Evolutionary conservation across 2,329 filamentous ascomycete species (phyloP), one percentile per base, ranked within the genome.

Genomic region (Albifimbria verrucaria): DNA sequence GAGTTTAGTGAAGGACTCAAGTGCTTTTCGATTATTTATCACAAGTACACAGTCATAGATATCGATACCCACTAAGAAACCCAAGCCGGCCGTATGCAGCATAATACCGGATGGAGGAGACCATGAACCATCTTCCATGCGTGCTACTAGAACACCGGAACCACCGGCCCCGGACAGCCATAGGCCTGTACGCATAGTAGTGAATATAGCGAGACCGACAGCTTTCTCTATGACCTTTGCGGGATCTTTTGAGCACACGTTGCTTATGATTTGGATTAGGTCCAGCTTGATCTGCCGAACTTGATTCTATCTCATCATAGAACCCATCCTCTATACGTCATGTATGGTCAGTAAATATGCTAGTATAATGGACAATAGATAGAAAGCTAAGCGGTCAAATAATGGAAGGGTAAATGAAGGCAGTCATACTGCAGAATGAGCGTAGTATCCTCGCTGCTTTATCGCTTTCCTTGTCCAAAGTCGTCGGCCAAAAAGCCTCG

Each of bases 11-110:
- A 94, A 94, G 0, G 88, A 86, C 23, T 88, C 83, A 44, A 95
- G 74, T 0, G 90, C 90, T 59, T 88, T 81, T 23, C 82, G 78
- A 1, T 83, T 88, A 71, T 94, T 94, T 66, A 95, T 91, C 10
- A 95, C 87, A 10, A 92, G 81, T 4, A 95, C 89, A 59, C 89
- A 93, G 67, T 95, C 90, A 72, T 94, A 94, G 24, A 94, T 91
- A 67, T 95, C 90, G 2, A 92, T 82, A 7, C 90, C 90, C 0
- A 88, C 82, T 46, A 94, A 78, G 62, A 94, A 90, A 0, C 90
- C 90, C 2, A 92, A 79, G 2, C 88, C 89, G 1, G 89, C 81
- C 1, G 89, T 91, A 65, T 93, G 89, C 18, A 93, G 79, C 70
- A 92, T 78, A 65, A 95, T 91, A 20, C 89, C 90, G 0, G 86